Evolutionary conservation across 257 asterid species (phyloP), one percentile per base, ranked within the genome.

Genomic region (Petrea volubilis): DNA sequence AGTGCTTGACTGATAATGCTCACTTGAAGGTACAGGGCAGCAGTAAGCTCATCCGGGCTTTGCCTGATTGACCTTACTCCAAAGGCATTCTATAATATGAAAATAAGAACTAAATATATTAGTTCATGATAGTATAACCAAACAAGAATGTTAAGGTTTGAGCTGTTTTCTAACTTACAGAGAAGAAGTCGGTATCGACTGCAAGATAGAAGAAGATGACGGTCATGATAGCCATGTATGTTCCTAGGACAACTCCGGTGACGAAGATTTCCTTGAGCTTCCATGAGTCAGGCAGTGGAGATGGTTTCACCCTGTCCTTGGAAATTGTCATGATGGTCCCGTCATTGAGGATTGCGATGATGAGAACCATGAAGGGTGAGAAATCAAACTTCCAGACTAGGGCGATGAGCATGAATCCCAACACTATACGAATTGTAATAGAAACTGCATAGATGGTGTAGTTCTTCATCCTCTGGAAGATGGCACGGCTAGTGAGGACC

Each of bases 291-390:
- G 98, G 98, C 56, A 88, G 53, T 12, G 98, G 98, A 68, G 98
- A 93, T 13, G 97, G 98, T 85, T 80, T 84, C 66, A 88, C 97
- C 55, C 91, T 80, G 53, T 90, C 97, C 76, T 92, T 90, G 1
- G 98, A 90, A 74, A 92, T 92, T 72, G 97, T 92, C 98, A 92
- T 92, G 86, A 92, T 92, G 71, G 98, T 90, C 4, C 98, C 97
- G 5, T 92, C 98, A 33, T 90, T 92, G 77, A 92, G 90, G 67
- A 92, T 77, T 34, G 98, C 97, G 44, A 92, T 92, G 81, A 92
- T 83, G 28, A 92, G 73, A 61, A 90, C 96, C 98, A 92, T 92
- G 87, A 92, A 92, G 14, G 98, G 98, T 1, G 98, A 79, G 88
- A 92, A 92, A 71, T 92, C 98, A 14, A 92, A 92, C 81, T 82